phyloP scores from a whole-genome alignment of 805 yeast species.

The Naumovozyma baii region DNA sequence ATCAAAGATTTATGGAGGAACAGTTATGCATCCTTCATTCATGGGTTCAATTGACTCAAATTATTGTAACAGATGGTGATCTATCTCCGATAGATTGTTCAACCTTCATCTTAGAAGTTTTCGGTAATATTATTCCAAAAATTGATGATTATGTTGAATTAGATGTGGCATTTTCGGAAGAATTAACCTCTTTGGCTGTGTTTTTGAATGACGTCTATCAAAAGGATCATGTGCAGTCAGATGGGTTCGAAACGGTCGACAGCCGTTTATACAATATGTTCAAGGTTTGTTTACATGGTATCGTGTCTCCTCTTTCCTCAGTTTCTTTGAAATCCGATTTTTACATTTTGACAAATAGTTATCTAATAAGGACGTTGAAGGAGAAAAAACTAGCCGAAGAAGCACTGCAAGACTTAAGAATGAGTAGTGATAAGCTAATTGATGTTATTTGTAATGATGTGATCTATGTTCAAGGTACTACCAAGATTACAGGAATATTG shows the following conservation, averaged over 20 bases:
- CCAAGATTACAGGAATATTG: constrained; percentile 66
- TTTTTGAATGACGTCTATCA: constrained; percentile 57
- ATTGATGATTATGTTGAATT: constrained; percentile 63
- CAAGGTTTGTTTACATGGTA: constrained; percentile 64
- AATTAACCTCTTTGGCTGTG: constrained; percentile 66
- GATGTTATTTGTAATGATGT: constrained; percentile 69
- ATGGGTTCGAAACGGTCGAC: constrained; percentile 32
- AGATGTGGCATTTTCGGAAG: constrained; percentile 61
- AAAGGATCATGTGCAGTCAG: constrained; percentile 32
- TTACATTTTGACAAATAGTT: constrained; percentile 62
- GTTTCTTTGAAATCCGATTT: constrained; percentile 65
- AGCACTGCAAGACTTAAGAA: constrained; percentile 43
- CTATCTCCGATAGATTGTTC: constrained; percentile 38
- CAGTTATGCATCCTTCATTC: constrained; percentile 62
- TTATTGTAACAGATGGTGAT: constrained; percentile 56
- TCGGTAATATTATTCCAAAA: constrained; percentile 67
- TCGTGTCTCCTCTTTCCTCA: constrained; percentile 59
- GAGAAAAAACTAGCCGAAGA: constrained; percentile 37
- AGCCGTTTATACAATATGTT: constrained; percentile 60
- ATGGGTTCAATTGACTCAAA: constrained; percentile 76
- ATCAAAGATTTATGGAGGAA: constrained; percentile 37
- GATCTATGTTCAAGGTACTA: constrained; percentile 64
- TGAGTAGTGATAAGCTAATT: constrained; percentile 52
- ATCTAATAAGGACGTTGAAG: constrained; percentile 42
- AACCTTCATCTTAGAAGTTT: constrained; percentile 62